Evolutionary conservation across 805 yeast genomes (phyloP), one percentile per base, ranked within the genome.

Genomic region (Jamesozyma hellenica): DNA sequence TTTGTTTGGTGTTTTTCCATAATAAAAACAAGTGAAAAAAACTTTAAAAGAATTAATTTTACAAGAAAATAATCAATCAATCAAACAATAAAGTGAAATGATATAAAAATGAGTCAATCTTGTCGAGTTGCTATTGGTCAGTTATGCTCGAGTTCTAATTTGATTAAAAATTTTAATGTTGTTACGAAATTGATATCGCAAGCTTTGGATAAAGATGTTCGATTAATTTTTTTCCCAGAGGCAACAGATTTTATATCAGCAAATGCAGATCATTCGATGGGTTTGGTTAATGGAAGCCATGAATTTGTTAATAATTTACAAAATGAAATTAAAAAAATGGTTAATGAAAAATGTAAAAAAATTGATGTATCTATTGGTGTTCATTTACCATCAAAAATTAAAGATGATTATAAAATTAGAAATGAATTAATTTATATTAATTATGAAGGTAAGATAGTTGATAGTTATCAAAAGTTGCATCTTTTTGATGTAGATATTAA

Each of bases 241-340:
- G 97, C 97, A 0, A 72, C 92, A 4, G 97, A 90, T 57, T 90
- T 86, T 57, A 70, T 90, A 30, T 79, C 95, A 4, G 67, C 75
- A 38, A 75, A 75, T 52, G 79, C 88, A 1, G 57, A 51, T 1
- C 88, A 85, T 48, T 78, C 94, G 1, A 66, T 68, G 38, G 48
- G 64, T 21, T 62, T 90, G n/a, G 86, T 81, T 0, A 71, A 12
- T 65, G 70, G 21, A 61, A 64, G 36, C 58, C 71, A 13, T 57
- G 64, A 35, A 62, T 47, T 66, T 65, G 48, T 75, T 71, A 48
- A 50, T 69, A 34, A 43, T 53, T 35, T 79, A 36, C 75, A 67
- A 40, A 46, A 51, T 14, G 72, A 71, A n/a, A 55, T 85, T 39
- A 53, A 48, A 35, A 56, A 58, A 15, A 51, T 77, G 39, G 42